Conservation (phyloP, 495 filamentous ascomycete species). For the Lasiosphaeria miniovina region DNA sequence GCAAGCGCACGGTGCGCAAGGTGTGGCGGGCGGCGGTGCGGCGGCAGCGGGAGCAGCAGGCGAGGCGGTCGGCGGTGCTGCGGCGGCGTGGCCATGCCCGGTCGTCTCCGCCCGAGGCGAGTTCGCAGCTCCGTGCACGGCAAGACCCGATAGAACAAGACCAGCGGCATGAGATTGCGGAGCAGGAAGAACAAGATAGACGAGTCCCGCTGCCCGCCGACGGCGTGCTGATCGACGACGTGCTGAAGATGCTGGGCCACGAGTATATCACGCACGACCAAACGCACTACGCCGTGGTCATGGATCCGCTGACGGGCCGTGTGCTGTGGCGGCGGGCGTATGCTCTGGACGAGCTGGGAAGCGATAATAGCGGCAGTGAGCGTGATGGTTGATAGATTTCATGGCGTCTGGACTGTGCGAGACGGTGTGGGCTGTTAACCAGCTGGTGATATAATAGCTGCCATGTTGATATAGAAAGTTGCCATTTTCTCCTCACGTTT, state of each 20-base stretch:
- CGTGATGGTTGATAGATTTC: no score
- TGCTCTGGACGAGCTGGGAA: conserved; percentile 5
- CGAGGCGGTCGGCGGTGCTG: no score
- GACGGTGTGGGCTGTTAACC: no score
- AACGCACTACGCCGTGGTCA: conserved; percentile 25
- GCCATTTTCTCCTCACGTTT: no score
- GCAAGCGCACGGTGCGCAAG: conserved; percentile 4
- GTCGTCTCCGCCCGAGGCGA: neutral
- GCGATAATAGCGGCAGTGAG: no score
- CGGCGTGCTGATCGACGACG: conserved; percentile 11
- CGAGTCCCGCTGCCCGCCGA: neutral
- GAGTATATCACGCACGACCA: conserved; percentile 15
- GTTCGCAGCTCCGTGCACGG: neutral
- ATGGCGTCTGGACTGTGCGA: no score
- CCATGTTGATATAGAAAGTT: no score
- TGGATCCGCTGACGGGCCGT: conserved; percentile 17
- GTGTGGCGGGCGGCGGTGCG: conserved; percentile 2
- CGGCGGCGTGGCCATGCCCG: no score
- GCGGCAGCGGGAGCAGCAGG: neutral
- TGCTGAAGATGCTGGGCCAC: conserved; percentile 10
- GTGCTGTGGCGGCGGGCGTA: conserved; percentile 21
- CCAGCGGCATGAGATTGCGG: neutral
- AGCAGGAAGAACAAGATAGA: neutral
- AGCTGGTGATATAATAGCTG: no score
- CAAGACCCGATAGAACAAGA: neutral